A percentile compares a stretch with the other conserved stretches of the same genome.
These are phyloP conservation scores for Tanacetum coccineum DNA, from an alignment of 129 eudicot genomes.

Conservation along the genomic window DNA sequence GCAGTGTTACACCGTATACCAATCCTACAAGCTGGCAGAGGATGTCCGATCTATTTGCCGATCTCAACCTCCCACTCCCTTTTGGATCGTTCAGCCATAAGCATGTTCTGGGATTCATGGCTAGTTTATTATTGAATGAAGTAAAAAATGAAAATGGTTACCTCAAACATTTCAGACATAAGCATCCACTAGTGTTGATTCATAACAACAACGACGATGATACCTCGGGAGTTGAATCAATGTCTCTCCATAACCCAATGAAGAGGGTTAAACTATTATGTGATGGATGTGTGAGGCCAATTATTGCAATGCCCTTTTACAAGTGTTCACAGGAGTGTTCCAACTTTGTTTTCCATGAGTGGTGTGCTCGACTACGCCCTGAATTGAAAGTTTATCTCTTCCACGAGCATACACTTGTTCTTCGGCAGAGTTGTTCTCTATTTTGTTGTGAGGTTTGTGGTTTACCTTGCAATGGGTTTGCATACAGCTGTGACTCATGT, in stretches of 20 bases:
- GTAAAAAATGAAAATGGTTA: no score
- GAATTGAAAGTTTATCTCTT: not conserved
- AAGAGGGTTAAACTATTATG: slow-evolving; percentile 11
- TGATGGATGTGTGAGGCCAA: slow-evolving; percentile 15
- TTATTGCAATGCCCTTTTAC: not conserved
- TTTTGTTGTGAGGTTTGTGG: not conserved
- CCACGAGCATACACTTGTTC: not conserved
- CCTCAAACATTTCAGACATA: no score
- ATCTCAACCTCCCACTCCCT: no score
- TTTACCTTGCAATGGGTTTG: not conserved
- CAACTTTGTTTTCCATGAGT: slow-evolving; percentile 14
- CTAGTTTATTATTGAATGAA: no score
- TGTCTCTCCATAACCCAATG: slow-evolving; percentile 15
- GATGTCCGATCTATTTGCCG: no score
- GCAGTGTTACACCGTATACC: no score
- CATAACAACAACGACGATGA: no score
- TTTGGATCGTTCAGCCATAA: slow-evolving; percentile 5
- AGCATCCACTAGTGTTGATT: no score
- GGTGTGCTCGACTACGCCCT: slow-evolving; percentile 11
- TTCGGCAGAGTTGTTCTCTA: not conserved
- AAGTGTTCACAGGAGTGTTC: not conserved
- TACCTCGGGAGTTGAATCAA: no score
- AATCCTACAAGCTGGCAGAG: no score
- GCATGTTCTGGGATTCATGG: not conserved
- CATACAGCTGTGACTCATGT: not conserved